These are phyloP conservation scores for Beauveria sp. DNA, from an alignment of 2,329 filamentous ascomycete genomes.

Conservation along the genomic window DNA sequence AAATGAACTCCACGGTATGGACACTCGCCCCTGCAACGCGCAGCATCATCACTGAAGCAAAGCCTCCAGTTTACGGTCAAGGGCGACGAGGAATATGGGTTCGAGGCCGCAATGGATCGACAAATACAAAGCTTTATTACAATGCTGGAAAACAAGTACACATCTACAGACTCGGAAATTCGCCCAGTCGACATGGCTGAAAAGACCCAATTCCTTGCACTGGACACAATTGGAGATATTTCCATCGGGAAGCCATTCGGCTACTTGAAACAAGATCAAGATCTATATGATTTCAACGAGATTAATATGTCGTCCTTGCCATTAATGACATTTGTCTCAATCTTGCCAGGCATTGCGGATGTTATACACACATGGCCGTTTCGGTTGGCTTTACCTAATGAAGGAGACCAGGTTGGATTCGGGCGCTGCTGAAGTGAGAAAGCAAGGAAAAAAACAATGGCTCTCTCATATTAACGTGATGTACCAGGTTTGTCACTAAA, in stretches of 20 bases:
- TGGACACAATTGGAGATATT: conserved; percentile 47
- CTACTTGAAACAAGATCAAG: conserved; percentile 40
- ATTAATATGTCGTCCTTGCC: conserved; percentile 35
- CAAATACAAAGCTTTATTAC: conserved; percentile 32
- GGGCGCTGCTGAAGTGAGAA: conserved; percentile 31
- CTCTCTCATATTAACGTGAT: background rate
- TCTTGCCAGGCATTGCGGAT: conserved; percentile 29
- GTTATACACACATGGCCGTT: conserved; percentile 31
- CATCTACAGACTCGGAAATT: conserved; percentile 27
- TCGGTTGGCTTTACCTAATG: conserved; percentile 25
- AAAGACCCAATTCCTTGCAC: conserved; percentile 44
- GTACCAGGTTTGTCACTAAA: conserved; percentile 19
- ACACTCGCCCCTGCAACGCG: background rate
- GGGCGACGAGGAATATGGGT: conserved; percentile 36
- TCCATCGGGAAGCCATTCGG: conserved; percentile 46
- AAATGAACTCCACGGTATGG: conserved; percentile 36
- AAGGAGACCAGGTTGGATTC: conserved; percentile 31
- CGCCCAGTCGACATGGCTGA: conserved; percentile 39
- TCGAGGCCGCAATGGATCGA: conserved; percentile 33
- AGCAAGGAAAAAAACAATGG: background rate
- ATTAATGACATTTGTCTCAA: conserved; percentile 28
- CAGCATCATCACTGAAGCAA: background rate
- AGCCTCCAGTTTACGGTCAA: conserved; percentile 40
- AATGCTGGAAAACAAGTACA: conserved; percentile 41
- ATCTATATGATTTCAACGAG: conserved; percentile 38